These are phyloP conservation scores for Bifiguratus adelaidae DNA, from an alignment of 192 early-diverging fungal genomes.

Conservation along the genomic window DNA sequence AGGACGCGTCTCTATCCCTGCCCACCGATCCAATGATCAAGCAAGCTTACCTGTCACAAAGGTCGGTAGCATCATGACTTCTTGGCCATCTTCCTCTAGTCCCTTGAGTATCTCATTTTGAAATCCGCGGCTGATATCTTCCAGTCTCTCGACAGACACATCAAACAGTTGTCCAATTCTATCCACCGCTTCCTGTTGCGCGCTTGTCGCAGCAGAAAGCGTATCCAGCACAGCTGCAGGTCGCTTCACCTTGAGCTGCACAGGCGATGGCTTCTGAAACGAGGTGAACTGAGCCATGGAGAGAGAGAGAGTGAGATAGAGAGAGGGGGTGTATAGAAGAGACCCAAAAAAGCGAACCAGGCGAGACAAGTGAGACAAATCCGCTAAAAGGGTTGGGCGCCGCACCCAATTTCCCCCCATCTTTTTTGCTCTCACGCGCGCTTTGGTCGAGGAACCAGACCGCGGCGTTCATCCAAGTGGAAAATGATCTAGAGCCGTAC, in stretches of 20 bases:
- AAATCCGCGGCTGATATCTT: constrained; percentile 30
- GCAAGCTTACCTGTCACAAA: constrained; percentile 51
- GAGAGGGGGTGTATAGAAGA: not conserved
- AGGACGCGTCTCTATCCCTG: too few species aligned
- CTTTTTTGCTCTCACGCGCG: too few species aligned
- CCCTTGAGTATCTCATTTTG: constrained; percentile 39
- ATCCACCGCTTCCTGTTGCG: constrained; percentile 2
- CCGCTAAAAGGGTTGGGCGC: too few species aligned
- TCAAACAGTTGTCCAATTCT: not conserved
- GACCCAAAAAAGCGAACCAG: too few species aligned
- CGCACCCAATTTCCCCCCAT: too few species aligned
- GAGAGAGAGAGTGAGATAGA: not conserved
- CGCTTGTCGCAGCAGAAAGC: not conserved
- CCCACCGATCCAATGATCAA: too few species aligned
- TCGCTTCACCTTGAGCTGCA: not conserved
- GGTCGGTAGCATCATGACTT: constrained; percentile 78
- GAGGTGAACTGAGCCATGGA: not conserved
- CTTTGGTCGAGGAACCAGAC: too few species aligned
- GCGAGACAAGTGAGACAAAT: too few species aligned
- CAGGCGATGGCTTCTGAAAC: not conserved
- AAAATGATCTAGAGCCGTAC: too few species aligned
- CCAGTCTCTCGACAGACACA: constrained; percentile 1
- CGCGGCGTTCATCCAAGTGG: too few species aligned
- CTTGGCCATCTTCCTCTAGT: constrained; percentile 20
- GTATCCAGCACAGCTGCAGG: not conserved